Evolutionary conservation across 441 rosid genomes (phyloP).

Genomic region (Mallotus repandus): DNA sequence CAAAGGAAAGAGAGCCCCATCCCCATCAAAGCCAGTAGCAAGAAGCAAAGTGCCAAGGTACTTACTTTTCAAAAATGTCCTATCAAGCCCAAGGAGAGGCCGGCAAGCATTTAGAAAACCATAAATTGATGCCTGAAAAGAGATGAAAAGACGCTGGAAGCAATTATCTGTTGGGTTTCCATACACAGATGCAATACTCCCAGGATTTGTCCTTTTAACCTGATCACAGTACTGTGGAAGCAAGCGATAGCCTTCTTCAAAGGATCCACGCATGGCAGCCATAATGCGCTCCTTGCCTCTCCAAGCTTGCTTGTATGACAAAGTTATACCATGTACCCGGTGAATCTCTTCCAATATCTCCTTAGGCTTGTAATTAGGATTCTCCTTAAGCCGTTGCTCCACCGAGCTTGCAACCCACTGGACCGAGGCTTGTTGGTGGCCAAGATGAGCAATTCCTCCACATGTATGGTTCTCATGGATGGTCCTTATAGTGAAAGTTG

Average conservation of each 20-base stretch:
- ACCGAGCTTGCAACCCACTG: slow-evolving; percentile 97
- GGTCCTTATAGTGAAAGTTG: slow-evolving; percentile 90
- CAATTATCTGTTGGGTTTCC: slow-evolving; percentile 67
- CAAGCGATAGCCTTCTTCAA: slow-evolving; percentile 90
- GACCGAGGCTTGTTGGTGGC: slow-evolving; percentile 97
- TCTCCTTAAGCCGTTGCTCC: slow-evolving; percentile 84
- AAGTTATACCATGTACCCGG: slow-evolving; percentile 80
- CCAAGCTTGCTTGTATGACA: slow-evolving; percentile 99
- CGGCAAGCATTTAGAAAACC: slow-evolving; percentile 93
- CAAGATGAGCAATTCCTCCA: slow-evolving; percentile 92
- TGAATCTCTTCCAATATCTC: slow-evolving; percentile 97
- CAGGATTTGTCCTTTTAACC: slow-evolving; percentile 78
- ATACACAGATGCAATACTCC: slow-evolving; percentile 87
- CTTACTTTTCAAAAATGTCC: slow-evolving; percentile 82
- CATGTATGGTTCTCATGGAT: slow-evolving; percentile 77
- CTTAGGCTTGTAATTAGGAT: slow-evolving; percentile 91
- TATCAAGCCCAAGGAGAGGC: slow-evolving; percentile 88
- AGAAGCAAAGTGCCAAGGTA: slow-evolving; percentile 89
- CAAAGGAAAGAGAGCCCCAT: slow-evolving; percentile 84
- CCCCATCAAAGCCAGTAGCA: slow-evolving; percentile 92
- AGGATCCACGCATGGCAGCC: slow-evolving; percentile 96
- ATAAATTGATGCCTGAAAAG: slow-evolving; percentile 89
- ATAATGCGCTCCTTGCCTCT: slow-evolving; percentile 95
- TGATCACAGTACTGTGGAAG: slow-evolving; percentile 94
- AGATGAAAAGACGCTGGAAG: slow-evolving; percentile 92